These are phyloP conservation scores for Teratosphaeria pseudoeucalypti DNA, from an alignment of 2,329 filamentous ascomycete genomes.

Conservation along the genomic window DNA sequence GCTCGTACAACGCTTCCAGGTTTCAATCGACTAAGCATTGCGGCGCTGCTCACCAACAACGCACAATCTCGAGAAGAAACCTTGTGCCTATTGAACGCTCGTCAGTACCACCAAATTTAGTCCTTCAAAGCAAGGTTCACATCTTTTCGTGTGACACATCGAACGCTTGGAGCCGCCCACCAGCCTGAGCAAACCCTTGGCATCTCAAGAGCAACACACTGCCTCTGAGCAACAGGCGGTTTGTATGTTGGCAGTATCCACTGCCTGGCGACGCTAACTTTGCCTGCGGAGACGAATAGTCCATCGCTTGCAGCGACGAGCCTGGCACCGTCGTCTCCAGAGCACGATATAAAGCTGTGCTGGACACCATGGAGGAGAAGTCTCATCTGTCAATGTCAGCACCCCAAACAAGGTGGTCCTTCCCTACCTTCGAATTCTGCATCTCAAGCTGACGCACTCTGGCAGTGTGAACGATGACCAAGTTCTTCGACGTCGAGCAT, in stretches of 20 bases:
- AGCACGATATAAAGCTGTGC: not conserved
- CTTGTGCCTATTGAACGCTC: not conserved
- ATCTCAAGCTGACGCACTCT: not conserved
- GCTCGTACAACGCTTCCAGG: too few species aligned
- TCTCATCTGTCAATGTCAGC: not conserved
- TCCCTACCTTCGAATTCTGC: not conserved
- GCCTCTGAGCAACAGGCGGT: not conserved
- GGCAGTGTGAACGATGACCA: not conserved
- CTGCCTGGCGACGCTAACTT: not conserved
- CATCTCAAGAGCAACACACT: not conserved
- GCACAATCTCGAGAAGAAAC: not conserved
- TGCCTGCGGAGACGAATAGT: not conserved
- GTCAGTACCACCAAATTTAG: not conserved
- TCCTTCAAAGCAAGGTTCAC: not conserved
- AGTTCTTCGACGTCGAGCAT: not conserved
- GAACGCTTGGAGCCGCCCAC: not conserved
- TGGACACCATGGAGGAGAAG: not conserved
- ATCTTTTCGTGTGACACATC: not conserved
- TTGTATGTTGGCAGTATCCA: not conserved
- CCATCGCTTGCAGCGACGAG: not conserved
- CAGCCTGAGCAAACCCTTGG: not conserved
- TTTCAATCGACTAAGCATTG: not conserved
- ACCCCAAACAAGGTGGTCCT: not conserved
- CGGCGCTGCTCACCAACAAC: not conserved
- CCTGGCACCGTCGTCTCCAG: not conserved